Percentiles rank a stretch among this genome's conserved stretches.
Evolutionary conservation across 139 green algal species (phyloP).

Genomic region (Chlamydomonas incerta): DNA sequence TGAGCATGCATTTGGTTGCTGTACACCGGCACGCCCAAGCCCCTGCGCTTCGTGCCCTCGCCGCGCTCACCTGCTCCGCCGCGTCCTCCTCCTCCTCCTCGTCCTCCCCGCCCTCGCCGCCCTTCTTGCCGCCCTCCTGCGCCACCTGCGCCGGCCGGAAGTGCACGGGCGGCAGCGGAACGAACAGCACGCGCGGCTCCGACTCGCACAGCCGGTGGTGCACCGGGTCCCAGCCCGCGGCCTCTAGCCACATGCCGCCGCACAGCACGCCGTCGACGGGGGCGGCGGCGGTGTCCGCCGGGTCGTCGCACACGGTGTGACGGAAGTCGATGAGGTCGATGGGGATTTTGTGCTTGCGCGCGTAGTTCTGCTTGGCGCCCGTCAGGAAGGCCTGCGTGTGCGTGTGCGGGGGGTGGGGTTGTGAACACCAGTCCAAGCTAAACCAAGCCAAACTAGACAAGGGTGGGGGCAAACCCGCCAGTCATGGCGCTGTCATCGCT

Average conservation of each 20-base stretch:
- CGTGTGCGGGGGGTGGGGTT: no score
- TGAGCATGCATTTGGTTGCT: no score
- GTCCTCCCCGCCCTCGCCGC: no score
- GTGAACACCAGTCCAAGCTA: no score
- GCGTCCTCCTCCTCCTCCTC: neutral
- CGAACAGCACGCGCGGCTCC: conserved; percentile 68
- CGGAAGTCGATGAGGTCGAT: conserved; percentile 84
- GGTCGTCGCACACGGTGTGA: conserved; percentile 58
- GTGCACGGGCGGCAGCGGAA: conserved; percentile 70
- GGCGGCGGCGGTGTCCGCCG: neutral
- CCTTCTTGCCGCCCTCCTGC: neutral
- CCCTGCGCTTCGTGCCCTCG: no score
- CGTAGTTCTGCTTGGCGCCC: conserved; percentile 86
- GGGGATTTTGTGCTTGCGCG: conserved; percentile 72
- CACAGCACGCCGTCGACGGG: conserved; percentile 78
- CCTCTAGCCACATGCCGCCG: conserved; percentile 75
- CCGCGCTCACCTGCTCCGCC: neutral
- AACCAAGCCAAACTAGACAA: no score
- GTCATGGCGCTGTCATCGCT: no score
- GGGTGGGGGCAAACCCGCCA: no score
- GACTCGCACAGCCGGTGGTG: conserved; percentile 64
- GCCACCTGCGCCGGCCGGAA: conserved; percentile 60
- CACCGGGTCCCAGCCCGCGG: conserved; percentile 70
- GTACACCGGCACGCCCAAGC: no score
- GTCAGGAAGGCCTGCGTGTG: conserved; percentile 90